Conservation (phyloP, 2,329 filamentous ascomycete species). For the Emydomyces testavorans region DNA sequence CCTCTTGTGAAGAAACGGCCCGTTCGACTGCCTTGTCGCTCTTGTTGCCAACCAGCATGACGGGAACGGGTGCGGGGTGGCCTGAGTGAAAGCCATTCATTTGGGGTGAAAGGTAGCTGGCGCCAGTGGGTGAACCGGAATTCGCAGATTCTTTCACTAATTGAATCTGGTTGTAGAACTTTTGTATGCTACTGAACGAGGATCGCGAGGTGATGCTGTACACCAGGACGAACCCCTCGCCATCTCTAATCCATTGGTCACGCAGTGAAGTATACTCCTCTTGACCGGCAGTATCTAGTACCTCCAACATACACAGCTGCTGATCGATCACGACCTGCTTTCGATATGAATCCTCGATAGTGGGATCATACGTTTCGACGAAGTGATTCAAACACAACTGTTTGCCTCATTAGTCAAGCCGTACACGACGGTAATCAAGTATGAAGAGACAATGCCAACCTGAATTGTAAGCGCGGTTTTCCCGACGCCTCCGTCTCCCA, state of each 20-base stretch:
- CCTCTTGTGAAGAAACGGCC: conserved; percentile 93
- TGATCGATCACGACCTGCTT: conserved; percentile 81
- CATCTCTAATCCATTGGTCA: conserved; percentile 97
- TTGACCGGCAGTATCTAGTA: conserved; percentile 92
- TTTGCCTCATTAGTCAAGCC: neutral
- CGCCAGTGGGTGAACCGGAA: conserved; percentile 44
- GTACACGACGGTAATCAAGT: neutral
- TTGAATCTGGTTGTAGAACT: conserved; percentile 94
- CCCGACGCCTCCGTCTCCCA: conserved; percentile 86
- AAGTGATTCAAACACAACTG: conserved; percentile 96
- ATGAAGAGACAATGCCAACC: conserved; percentile 30
- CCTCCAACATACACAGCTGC: conserved; percentile 87
- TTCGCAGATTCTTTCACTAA: conserved; percentile 78
- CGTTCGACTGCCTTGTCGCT: conserved; percentile 92
- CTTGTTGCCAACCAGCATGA: conserved; percentile 99
- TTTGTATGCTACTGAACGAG: conserved; percentile 87
- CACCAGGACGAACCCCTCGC: conserved; percentile 92
- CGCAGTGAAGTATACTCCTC: conserved; percentile 95
- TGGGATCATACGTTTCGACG: conserved; percentile 81
- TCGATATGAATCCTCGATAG: conserved; percentile 77
- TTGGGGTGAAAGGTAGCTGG: conserved; percentile 41
- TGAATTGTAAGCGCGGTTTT: conserved; percentile 90
- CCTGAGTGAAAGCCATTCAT: conserved; percentile 34
- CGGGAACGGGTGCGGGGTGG: conserved; percentile 56
- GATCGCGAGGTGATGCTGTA: conserved; percentile 97